Evolutionary conservation across 176 grass and related monocot species (phyloP).

Genomic region (Carex cristatella): DNA sequence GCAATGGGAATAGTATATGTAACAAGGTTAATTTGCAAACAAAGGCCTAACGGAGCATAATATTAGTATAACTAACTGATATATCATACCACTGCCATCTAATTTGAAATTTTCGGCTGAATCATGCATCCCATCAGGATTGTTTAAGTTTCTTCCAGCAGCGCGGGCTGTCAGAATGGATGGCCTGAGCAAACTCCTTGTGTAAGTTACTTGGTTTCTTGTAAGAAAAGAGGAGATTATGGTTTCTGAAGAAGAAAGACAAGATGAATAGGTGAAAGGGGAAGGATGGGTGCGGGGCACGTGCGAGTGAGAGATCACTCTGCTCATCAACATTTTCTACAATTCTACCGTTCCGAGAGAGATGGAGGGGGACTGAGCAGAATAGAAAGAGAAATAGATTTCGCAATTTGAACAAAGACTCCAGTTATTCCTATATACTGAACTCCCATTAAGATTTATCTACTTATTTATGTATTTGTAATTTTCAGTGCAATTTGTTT

Average conservation of each 20-base stretch:
- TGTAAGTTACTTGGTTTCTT: neutral
- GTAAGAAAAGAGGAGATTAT: constrained; percentile 3
- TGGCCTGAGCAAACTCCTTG: neutral
- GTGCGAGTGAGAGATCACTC: constrained; percentile 37
- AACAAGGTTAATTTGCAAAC: no score
- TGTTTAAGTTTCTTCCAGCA: neutral
- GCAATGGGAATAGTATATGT: neutral
- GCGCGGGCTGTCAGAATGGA: neutral
- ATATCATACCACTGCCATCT: neutral
- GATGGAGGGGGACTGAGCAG: neutral
- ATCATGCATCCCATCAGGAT: constrained; percentile 21
- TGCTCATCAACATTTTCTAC: neutral
- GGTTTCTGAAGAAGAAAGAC: constrained; percentile 8
- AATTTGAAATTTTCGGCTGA: constrained; percentile 8
- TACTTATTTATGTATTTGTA: no score
- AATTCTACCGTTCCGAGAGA: neutral
- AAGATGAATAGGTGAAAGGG: constrained; percentile 24
- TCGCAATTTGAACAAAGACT: no score
- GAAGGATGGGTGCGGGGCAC: constrained; percentile 36
- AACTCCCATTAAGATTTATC: no score
- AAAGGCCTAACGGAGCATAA: no score
- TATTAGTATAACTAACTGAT: neutral
- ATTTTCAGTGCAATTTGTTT: no score
- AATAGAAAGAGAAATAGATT: no score
- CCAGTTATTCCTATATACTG: no score